Evolutionary conservation across 2,329 filamentous ascomycete genomes (phyloP).

Genomic region (Massarina eburnea): DNA sequence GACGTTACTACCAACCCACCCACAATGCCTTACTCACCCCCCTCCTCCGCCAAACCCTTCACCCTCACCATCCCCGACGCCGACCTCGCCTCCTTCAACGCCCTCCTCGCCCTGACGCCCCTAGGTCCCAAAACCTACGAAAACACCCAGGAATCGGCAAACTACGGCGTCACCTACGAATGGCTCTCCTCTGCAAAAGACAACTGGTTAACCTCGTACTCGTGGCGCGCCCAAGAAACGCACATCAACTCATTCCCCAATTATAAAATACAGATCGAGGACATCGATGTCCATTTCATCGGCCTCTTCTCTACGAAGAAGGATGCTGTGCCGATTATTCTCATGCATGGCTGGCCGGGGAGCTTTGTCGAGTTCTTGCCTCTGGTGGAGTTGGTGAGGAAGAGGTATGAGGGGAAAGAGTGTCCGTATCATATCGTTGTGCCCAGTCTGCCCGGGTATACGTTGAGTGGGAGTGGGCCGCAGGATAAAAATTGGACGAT

Average conservation of each 20-base stretch:
- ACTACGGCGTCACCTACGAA: constrained; percentile 29
- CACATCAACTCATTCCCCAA: constrained; percentile 57
- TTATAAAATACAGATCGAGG: constrained; percentile 50
- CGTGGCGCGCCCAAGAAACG: constrained; percentile 42
- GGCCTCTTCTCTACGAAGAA: constrained; percentile 57
- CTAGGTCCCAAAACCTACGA: not conserved
- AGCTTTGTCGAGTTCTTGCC: constrained; percentile 61
- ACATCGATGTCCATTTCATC: constrained; percentile 55
- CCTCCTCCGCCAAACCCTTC: constrained; percentile 33
- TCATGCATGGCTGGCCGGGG: constrained; percentile 61
- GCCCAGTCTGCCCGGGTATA: constrained; percentile 60
- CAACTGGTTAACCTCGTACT: constrained; percentile 42
- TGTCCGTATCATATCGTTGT: constrained; percentile 62
- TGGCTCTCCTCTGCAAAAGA: constrained; percentile 41
- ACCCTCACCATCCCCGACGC: constrained; percentile 36
- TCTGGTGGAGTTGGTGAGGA: constrained; percentile 49
- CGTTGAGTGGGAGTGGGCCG: constrained; percentile 52
- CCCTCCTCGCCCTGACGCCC: constrained; percentile 36
- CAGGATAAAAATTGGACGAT: constrained; percentile 48
- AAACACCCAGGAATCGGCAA: not conserved
- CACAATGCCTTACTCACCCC: constrained; percentile 37
- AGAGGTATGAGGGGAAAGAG: constrained; percentile 52
- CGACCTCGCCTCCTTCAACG: constrained; percentile 37
- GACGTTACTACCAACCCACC: too few species aligned
- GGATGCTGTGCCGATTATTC: constrained; percentile 56